These are phyloP conservation scores for Hypoxylon sp. DNA, from an alignment of 2,329 filamentous ascomycete species.

Conservation along the genomic window DNA sequence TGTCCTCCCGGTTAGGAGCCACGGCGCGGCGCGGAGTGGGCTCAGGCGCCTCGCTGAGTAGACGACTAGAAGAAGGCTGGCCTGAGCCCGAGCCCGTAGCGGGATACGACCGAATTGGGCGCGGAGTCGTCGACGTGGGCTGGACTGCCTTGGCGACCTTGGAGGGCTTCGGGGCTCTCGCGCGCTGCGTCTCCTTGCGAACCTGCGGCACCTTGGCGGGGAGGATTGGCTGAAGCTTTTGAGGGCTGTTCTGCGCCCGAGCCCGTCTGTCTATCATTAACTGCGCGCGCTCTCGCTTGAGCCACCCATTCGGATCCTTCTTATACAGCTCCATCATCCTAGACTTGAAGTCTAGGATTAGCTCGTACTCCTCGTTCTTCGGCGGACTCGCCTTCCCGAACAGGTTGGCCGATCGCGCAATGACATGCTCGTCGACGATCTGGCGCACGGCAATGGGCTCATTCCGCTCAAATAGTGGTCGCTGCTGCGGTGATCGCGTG, in stretches of 20 bases:
- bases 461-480: slow-evolving; percentile 58
- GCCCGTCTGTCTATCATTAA: slow-evolving; percentile 58
- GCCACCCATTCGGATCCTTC: slow-evolving; percentile 56
- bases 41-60: slow-evolving; percentile 57
- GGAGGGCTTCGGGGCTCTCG: slow-evolving; percentile 46
- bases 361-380: slow-evolving; percentile 60
- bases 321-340: slow-evolving; percentile 58
- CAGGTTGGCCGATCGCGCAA: slow-evolving; percentile 51
- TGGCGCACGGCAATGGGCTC: slow-evolving; percentile 53
- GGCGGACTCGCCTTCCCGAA: slow-evolving; percentile 58
- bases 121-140: slow-evolving; percentile 42
- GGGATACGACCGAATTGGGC: slow-evolving; percentile 43
- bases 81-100: slow-evolving; percentile 40
- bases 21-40: slow-evolving; percentile 58
- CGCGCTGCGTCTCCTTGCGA: slow-evolving; percentile 45
- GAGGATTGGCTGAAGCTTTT: slow-evolving; percentile 50
- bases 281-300: slow-evolving; percentile 58
- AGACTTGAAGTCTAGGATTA: slow-evolving; percentile 61
- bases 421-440: slow-evolving; percentile 60
- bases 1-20: slow-evolving; percentile 79
- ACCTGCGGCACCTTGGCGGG: slow-evolving; percentile 51
- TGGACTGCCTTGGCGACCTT: slow-evolving; percentile 41
- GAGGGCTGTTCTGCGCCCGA: slow-evolving; percentile 49
- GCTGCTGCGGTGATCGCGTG: slow-evolving; percentile 52
- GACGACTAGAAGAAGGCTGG: slow-evolving; percentile 43